These are phyloP conservation scores for Suillus spraguei DNA, from an alignment of 768 basidiomycete genomes.

Conservation along the genomic window DNA sequence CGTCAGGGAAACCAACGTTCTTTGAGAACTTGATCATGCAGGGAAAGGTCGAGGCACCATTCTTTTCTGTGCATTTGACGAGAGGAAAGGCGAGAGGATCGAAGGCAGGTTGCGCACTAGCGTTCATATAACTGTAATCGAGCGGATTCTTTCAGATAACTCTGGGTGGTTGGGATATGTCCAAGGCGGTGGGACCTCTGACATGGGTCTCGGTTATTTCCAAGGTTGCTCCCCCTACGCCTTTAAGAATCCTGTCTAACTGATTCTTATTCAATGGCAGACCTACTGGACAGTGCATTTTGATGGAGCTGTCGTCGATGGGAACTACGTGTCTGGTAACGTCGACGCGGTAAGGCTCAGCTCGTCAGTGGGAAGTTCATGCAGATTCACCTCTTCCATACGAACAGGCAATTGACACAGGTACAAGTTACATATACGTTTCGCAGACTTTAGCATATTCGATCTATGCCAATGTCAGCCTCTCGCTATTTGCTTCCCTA, in stretches of 20 bases:
- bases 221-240: conserved; percentile 28
- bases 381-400: neutral
- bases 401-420: conserved; percentile 66
- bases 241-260: neutral
- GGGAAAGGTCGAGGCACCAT: conserved; percentile 42
- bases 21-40: conserved; percentile 61
- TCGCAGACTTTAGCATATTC: conserved; percentile 42
- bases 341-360: conserved; percentile 21
- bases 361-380: conserved; percentile 8
- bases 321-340: conserved; percentile 14
- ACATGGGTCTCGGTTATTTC: conserved; percentile 40
- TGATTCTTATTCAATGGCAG: conserved; percentile 28
- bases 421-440: conserved; percentile 66
- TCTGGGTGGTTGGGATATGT: conserved; percentile 36
- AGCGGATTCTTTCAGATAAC: conserved; percentile 5
- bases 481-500: neutral
- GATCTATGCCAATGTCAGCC: conserved; percentile 49
- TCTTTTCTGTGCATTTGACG: conserved; percentile 65
- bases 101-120: conserved; percentile 38
- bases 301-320: conserved; percentile 45
- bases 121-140: neutral
- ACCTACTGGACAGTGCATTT: conserved; percentile 64
- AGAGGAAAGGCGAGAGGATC: conserved; percentile 44
- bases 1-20: conserved; percentile 49
- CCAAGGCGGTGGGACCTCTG: conserved; percentile 33